Base-by-base conservation (phyloP, 1,284 basidiomycete genomes). In the Tetrapyrgos nigripes region DNA sequence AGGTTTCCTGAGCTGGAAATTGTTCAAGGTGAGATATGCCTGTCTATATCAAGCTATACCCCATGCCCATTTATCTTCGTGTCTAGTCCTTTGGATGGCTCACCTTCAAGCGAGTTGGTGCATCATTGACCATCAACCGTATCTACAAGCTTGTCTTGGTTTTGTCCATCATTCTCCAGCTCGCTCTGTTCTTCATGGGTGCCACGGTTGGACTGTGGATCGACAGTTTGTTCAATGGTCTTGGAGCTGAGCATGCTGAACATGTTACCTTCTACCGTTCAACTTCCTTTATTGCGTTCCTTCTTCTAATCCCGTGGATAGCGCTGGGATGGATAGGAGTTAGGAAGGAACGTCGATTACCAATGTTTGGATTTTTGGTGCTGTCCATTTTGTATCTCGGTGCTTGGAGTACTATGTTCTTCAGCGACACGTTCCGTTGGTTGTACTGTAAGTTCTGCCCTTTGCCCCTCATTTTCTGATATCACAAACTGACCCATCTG, bases 101-200 rank as follows among this genome's bases (percentile, higher is more conserved):
- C 71, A 93, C 91, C 1, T 93, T 92, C 82, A 92, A 92, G 71
- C 87, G 90, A 59, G 85, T 93, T 54, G 91, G 90, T 47, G 90
- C 91, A n/a, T 90, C 86, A 5, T 76, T 85, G 62, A 80, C 79
- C 10, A 91, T 92, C 72, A 89, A 90, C 70, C 83, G 86, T 45
- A 71, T 89, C 58, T 93, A 93, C 77, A 89, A 85, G 70, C 75
- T 87, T 48, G 87, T 92, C 57, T 79, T 93, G 45, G 76, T 81
- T 14, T 75, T 93, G 58, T 91, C 88, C 1, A 91, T 91, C 61
- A 76, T 83, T 27, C 85, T 93, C 49, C 92, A 93, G 67, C 76
- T 93, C 21, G 84, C 87, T 27, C 64, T 91, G 44, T 93, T 92
- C 79, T 93, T 92, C 76, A 86, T 93, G 71, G 79, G 84, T 31